phyloP scores from a whole-genome alignment of 768 basidiomycete genomes.

The Clathrus columnatus region DNA sequence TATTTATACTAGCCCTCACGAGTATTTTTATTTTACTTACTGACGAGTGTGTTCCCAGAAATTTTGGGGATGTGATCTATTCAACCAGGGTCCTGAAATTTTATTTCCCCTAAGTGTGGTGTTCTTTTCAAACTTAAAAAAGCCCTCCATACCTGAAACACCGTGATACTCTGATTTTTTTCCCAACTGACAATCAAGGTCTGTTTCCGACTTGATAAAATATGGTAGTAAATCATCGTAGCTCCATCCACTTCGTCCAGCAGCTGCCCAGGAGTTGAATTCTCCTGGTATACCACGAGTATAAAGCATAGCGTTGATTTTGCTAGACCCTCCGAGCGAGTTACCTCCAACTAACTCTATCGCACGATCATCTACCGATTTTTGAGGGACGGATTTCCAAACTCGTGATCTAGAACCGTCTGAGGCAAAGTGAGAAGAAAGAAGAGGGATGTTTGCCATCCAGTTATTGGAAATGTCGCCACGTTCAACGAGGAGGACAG shows the following conservation, averaged over 20 bases:
- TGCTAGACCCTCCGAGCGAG: slow-evolving; percentile 13
- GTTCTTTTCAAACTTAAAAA: background rate
- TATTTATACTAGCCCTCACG: background rate
- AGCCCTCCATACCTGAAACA: background rate
- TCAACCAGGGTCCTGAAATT: background rate
- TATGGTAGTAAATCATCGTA: slow-evolving; percentile 26
- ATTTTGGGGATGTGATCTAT: background rate
- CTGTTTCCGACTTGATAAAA: slow-evolving; percentile 26
- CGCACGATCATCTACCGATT: slow-evolving; percentile 1
- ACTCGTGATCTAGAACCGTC: background rate
- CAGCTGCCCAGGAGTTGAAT: slow-evolving; percentile 25
- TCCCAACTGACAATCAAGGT: background rate
- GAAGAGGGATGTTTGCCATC: slow-evolving; percentile 25
- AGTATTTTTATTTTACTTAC: background rate
- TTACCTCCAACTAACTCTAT: slow-evolving; percentile 20
- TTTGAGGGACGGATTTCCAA: slow-evolving; percentile 3
- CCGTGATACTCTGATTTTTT: background rate
- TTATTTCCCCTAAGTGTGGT: background rate
- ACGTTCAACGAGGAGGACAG: slow-evolving; percentile 14
- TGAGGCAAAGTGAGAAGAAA: slow-evolving; percentile 16
- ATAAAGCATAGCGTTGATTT: slow-evolving; percentile 14
- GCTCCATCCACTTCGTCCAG: slow-evolving; percentile 26
- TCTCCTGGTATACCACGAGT: slow-evolving; percentile 23
- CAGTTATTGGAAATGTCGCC: slow-evolving; percentile 24
- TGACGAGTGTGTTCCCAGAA: background rate